Percentiles rank a stretch among this genome's conserved stretches.
phyloP scores from a whole-genome alignment of 148 eudicot species.

The Limonium bicolor region DNA sequence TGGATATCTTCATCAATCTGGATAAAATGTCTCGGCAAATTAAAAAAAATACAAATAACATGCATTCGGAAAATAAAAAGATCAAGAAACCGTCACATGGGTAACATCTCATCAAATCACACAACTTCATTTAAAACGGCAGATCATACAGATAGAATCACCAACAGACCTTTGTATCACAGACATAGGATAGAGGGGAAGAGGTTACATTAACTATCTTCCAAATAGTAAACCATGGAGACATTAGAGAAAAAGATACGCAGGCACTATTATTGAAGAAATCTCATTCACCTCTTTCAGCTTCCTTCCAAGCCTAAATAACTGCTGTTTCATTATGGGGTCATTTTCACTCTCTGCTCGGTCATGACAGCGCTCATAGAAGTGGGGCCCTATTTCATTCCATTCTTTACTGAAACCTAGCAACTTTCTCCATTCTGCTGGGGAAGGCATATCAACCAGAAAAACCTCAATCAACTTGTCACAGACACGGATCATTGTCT shows the following conservation, averaged over 20 bases:
- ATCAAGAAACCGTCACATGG: too few relatives aligned
- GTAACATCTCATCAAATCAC: too few relatives aligned
- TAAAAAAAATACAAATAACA: background rate
- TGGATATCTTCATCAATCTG: constrained; percentile 87
- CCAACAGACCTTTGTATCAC: too few relatives aligned
- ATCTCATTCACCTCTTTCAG: constrained; percentile 61
- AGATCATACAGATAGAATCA: too few relatives aligned
- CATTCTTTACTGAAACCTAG: constrained; percentile 72
- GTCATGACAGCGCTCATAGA: constrained; percentile 63
- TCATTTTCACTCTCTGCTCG: constrained; percentile 61
- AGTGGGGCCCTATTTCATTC: constrained; percentile 53
- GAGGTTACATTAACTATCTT: too few relatives aligned
- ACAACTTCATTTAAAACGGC: too few relatives aligned
- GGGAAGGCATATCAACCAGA: constrained; percentile 76
- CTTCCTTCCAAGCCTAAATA: constrained; percentile 70
- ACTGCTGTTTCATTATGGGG: constrained; percentile 57
- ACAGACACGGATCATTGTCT: constrained; percentile 54
- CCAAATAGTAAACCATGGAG: background rate
- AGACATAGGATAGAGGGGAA: too few relatives aligned
- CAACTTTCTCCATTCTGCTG: constrained; percentile 83
- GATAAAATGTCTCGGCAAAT: background rate
- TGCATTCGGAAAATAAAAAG: too few relatives aligned
- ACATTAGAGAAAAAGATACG: background rate
- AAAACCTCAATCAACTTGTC: constrained; percentile 79
- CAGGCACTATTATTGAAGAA: background rate